A percentile compares a stretch with the other conserved stretches of the same genome.
phyloP scores from a whole-genome alignment of 768 basidiomycete species.

The Cyathus striatus region DNA sequence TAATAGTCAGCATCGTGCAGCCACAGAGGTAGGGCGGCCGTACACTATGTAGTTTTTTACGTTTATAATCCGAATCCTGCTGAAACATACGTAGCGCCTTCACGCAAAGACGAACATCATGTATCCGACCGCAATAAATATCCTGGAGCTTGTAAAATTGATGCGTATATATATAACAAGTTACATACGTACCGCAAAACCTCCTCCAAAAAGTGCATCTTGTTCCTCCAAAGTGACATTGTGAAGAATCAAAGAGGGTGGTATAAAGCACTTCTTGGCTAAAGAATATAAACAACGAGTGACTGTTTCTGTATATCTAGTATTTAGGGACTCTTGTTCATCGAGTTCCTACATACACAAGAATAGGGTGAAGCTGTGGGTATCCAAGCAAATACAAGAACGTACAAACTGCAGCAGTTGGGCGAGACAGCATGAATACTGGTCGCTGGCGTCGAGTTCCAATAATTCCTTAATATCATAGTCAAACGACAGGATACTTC shows the following conservation, averaged over 20 bases:
- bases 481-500: not conserved
- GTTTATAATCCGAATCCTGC: no score
- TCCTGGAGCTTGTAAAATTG: constrained; percentile 8
- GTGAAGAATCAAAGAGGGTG: constrained; percentile 15
- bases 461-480: not conserved
- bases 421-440: not conserved
- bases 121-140: constrained; percentile 11
- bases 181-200: constrained; percentile 18
- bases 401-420: not conserved
- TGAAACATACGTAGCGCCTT: constrained; percentile 17
- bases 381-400: not conserved
- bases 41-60: no score
- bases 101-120: constrained; percentile 10
- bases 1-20: no score
- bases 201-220: constrained; percentile 15
- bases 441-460: not conserved
- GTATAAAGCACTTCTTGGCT: constrained; percentile 9
- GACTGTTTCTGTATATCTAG: constrained; percentile 2
- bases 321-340: not conserved
- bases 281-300: constrained; percentile 12
- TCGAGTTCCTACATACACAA: not conserved
- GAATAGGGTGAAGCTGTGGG: not conserved
- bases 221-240: constrained; percentile 5
- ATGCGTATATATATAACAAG: not conserved
- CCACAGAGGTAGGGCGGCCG: no score